Evolutionary conservation across 129 eudicot genomes (phyloP), one percentile per base, ranked within the genome.

Genomic region (Tagetes patula): DNA sequence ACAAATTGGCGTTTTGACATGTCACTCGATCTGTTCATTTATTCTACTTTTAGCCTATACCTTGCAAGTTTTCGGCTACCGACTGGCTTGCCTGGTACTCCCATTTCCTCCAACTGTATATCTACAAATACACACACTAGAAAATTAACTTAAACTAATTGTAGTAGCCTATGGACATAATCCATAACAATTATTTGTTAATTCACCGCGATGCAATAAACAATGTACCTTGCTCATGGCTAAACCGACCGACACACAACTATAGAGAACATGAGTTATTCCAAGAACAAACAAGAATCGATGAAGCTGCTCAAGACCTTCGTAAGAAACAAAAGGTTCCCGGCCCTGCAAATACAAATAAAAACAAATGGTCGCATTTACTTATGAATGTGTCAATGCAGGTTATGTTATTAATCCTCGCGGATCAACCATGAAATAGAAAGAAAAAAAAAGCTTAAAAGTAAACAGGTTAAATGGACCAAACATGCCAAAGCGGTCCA

Each of bases 91-190:
- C 95, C 74, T 87, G 97, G 75, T 76, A 48, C 77, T 95, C 99
- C 97, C 97, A 95, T 74, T 88, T 88, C 85, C 96, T 91, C 99
- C 99, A 95, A 79, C 99, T 95, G 77, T 95, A 95, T 38, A 95
- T 91, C 99, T 95, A 76, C 67, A 73, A 56, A 60, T 31, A 62
- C 48, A 68, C 48, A 56, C 58, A 58, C 59, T 45, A 34, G 20
- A 56, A 20, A 60, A 11, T 75, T 43, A 74, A 46, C 40, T 7
- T 30, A 46, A 30, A 14, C 76, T 20, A 14, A 11, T 33, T 59
- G n/a, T 53, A 66, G 27, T n/a, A 48, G 41, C 33, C n/a, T 3
- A n/a, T 34, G 58, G 59, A 59, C 55, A 4, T 71, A 20, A 71
- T 40, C 1, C 47, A 71, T 0, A 10, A 36, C 4, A 14, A 70